These are phyloP conservation scores for Osmanthus fragrans DNA, from an alignment of 257 asterid species.

Conservation along the genomic window DNA sequence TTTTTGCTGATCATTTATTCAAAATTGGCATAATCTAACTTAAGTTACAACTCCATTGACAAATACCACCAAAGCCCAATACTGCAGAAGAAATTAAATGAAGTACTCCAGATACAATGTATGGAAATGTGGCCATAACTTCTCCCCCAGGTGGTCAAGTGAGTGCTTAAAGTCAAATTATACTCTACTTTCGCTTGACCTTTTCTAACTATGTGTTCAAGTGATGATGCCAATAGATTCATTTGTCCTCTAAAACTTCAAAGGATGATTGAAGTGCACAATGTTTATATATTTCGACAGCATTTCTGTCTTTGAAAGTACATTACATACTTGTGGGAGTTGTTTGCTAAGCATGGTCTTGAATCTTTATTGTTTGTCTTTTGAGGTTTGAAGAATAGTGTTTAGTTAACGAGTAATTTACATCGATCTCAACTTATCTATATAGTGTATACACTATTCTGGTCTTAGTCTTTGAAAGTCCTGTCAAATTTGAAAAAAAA, in stretches of 20 bases:
- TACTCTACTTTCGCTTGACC: neutral
- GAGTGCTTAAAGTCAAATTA: neutral
- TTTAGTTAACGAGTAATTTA: neutral
- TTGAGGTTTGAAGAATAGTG: neutral
- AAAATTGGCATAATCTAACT: conserved; percentile 15
- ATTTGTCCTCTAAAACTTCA: neutral
- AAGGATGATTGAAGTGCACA: conserved; percentile 1
- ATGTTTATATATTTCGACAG: neutral
- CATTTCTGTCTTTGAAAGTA: conserved; percentile 12
- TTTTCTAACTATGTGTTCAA: neutral
- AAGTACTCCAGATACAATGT: no score
- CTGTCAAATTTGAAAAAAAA: conserved; percentile 9
- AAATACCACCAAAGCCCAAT: no score
- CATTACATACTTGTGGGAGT: neutral
- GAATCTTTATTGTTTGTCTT: conserved; percentile 10
- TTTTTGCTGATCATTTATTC: conserved; percentile 17
- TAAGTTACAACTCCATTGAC: conserved; percentile 7
- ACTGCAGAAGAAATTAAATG: no score
- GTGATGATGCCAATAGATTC: neutral
- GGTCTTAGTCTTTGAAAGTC: conserved; percentile 5
- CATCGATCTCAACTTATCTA: no score
- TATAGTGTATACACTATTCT: neutral
- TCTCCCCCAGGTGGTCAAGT: neutral
- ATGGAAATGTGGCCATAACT: no score
- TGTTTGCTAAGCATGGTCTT: conserved; percentile 9